Evolutionary conservation across 257 asterid genomes (phyloP), one percentile per base, ranked within the genome.

Genomic region (Penstemon newberryi): DNA sequence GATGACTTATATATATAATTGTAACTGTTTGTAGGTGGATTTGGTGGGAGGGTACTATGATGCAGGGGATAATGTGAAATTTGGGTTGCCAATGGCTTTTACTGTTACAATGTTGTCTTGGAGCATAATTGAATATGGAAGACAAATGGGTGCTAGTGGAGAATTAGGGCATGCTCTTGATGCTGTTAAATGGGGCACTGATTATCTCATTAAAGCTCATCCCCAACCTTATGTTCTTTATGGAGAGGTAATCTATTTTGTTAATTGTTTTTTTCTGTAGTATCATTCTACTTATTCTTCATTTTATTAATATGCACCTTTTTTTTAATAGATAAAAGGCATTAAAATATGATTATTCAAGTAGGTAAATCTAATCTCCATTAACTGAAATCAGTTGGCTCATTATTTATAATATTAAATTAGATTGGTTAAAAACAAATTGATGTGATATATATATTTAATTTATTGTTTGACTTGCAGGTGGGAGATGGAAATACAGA

Each of bases 151-250:
- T 46, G 71, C 85, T 7, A 72, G 81, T 66, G 97, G 99, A 8
- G 99, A 94, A 72, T 92, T 94, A 59, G 75, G 80, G 0, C 84
- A 94, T 44, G 97, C 97, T 71, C 60, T 94, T 65, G 90, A 87
- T 63, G 99, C 97, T 47, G 80, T 94, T 36, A 94, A 94, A 53
- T 94, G 99, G 99, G 99, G 99, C 8, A 89, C 99, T 56, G 99
- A 94, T 69, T 94, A 94, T 73, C 84, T 91, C 78, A 89, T 94
- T 71, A 94, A 94, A 83, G 96, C 99, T 52, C 99, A 94, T 45
- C 96, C 96, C 3, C 70, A 91, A 47, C 96, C 97, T 46, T 4
- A 90, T 69, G 91, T 93, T 6, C 92, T 93, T 47, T 93, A 89
- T 4, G 99, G 99, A 63, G 97, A 93, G 96, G 98, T 92, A 75